Conservation (phyloP, 2,329 filamentous ascomycete genomes). For the Acephala macrosclerotiorum region DNA sequence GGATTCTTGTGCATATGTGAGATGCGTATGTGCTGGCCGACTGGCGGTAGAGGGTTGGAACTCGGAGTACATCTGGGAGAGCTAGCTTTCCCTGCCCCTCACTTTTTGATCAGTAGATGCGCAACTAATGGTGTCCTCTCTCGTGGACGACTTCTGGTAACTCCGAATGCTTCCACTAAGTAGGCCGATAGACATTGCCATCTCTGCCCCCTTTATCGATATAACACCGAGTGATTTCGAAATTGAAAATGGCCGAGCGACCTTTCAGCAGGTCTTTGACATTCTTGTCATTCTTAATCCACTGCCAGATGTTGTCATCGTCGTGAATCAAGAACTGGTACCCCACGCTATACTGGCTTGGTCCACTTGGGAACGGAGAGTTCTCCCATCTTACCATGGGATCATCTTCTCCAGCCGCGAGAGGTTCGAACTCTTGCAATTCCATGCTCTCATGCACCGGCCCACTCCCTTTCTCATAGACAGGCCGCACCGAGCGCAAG, state of each 20-base stretch:
- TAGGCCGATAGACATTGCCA: background rate
- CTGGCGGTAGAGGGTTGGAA: background rate
- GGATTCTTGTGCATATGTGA: background rate
- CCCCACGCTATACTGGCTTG: background rate
- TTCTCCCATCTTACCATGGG: background rate
- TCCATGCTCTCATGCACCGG: background rate
- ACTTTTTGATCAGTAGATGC: too few relatives aligned
- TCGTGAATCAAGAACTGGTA: background rate
- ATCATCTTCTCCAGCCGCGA: background rate
- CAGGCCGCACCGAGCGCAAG: background rate
- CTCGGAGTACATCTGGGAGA: background rate
- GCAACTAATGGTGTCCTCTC: too few relatives aligned
- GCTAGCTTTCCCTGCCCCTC: too few relatives aligned
- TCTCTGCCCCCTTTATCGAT: background rate
- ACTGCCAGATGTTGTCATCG: background rate
- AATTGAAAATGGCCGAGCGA: background rate
- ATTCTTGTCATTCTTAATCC: background rate
- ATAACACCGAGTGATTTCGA: background rate
- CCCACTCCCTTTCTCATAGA: background rate
- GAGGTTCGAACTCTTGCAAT: background rate
- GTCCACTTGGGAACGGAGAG: background rate
- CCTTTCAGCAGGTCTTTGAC: background rate
- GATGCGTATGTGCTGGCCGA: background rate
- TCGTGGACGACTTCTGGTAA: too few relatives aligned
- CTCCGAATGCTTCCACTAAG: background rate